Conservation (phyloP, 371 early-diverging fungal genomes). For the Mortierella sp. region DNA sequence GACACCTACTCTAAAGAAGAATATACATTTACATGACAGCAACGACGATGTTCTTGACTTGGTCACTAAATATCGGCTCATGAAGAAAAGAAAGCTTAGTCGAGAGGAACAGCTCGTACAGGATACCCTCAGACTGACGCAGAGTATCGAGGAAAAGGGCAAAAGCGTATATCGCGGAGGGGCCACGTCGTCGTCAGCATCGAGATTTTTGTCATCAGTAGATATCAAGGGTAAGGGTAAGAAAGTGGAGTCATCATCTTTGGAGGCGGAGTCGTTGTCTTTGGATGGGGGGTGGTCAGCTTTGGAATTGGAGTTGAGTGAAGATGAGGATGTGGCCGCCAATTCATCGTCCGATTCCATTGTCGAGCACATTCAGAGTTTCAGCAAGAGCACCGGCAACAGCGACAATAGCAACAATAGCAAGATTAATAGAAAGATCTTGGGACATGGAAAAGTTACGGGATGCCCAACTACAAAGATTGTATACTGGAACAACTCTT, state of each 20-base stretch:
- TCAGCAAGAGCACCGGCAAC: neutral
- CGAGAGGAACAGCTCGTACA: neutral
- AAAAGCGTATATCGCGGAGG: neutral
- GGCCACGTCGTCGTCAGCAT: neutral
- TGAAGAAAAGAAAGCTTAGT: too few species aligned
- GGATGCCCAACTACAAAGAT: slow-evolving; percentile 14
- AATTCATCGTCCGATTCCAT: neutral
- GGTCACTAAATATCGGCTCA: too few species aligned
- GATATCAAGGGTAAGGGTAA: slow-evolving; percentile 4
- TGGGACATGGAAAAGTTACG: neutral
- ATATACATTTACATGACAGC: neutral
- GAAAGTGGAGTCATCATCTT: neutral
- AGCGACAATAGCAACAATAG: neutral
- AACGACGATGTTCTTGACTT: neutral
- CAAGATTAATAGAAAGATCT: neutral
- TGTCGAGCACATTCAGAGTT: neutral
- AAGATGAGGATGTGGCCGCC: neutral
- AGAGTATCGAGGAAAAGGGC: neutral
- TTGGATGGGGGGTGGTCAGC: too few species aligned
- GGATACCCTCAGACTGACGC: neutral
- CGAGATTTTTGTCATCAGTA: too few species aligned
- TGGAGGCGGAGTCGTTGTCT: too few species aligned
- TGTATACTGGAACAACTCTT: slow-evolving; percentile 37
- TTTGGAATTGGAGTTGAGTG: neutral
- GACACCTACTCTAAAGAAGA: neutral